A percentile compares a stretch with the other conserved stretches of the same genome.
phyloP scores from a whole-genome alignment of 139 green algal genomes.

The Medakamo hakoo region DNA sequence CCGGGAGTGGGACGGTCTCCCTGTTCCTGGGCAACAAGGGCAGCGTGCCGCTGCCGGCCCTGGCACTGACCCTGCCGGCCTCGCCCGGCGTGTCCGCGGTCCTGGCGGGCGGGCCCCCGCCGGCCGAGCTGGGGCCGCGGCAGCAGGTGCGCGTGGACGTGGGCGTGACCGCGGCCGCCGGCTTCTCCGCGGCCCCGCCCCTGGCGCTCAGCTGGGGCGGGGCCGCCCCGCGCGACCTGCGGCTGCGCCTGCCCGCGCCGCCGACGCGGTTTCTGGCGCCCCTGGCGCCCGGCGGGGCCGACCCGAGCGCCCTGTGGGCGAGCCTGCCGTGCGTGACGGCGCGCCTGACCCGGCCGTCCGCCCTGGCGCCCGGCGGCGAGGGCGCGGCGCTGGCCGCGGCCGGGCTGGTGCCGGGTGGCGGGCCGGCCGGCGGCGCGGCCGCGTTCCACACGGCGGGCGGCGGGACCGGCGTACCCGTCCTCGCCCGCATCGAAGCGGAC shows the following conservation, averaged over 20 bases:
- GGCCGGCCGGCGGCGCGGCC: too few species aligned
- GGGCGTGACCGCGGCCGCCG: not conserved
- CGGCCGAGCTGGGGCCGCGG: slow-evolving; percentile 20
- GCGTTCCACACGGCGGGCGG: not conserved
- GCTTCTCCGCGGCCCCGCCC: not conserved
- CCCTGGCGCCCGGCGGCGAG: not conserved
- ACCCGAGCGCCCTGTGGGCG: not conserved
- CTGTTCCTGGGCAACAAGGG: slow-evolving; percentile 90
- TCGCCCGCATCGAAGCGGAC: not conserved
- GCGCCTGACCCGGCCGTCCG: not conserved
- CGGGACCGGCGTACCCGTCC: not conserved
- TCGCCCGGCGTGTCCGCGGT: not conserved
- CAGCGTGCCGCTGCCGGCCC: slow-evolving; percentile 15
- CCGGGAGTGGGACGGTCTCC: slow-evolving; percentile 29
- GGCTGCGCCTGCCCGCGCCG: not conserved
- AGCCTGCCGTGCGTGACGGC: too few species aligned
- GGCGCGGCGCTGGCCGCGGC: not conserved
- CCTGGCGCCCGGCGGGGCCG: too few species aligned
- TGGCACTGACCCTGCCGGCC: slow-evolving; percentile 1
- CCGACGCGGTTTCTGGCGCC: not conserved
- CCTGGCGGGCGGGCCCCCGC: not conserved
- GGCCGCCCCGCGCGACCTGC: not conserved
- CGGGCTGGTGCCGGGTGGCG: not conserved
- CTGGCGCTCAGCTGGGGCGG: not conserved
- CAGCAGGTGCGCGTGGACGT: slow-evolving; percentile 20